Evolutionary conservation across 2,329 filamentous ascomycete genomes (phyloP), one percentile per base, ranked within the genome.

Genomic region (Colletotrichum musae): DNA sequence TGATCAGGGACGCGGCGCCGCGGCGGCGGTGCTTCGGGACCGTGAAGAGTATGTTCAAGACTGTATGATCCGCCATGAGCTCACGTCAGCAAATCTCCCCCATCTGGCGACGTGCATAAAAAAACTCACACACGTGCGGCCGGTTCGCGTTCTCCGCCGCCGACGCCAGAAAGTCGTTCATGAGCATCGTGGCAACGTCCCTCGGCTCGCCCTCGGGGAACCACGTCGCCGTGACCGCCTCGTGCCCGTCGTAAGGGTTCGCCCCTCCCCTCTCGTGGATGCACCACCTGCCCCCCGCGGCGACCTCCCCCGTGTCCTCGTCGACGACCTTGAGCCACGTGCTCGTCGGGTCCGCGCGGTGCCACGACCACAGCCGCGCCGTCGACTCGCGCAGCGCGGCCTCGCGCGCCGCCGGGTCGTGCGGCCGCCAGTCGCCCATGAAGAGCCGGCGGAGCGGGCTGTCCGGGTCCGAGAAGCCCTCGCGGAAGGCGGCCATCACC

Each of bases 301-400:
- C 59, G 3, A 54, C 2, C 39, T 62, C 36, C 39, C 59, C 50
- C 50, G 50, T 62, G 26, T 74, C 74, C 3, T 74, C 73, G 69
- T 82, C 81, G 36, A 81, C 73, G 13, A 79, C 77, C 68, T 82
- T 80, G 64, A 77, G 71, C 78, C 79, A 81, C 47, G 75, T 72
- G 58, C 77, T 77, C 24, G 77, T 74, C 28, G 74, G 70, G 51
- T 80, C 72, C 9, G 68, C 70, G 13, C 67, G 72, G 5, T 62
- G 59, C 59, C 51, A 53, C 9, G 24, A 18, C 26, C 59, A 26
- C 59, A 62, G 13, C 24, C 50, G 24, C n/a, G 24, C n/a, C 39
- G 50, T 62, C 12, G 50, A 36, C 10, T 62, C 59, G 2, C 9
- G 4, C 12, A 62, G 59, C 9, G 59, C 39, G 2, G 39, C 59